Conservation (phyloP, 2,329 filamentous ascomycete genomes). For the Rasamsonia emersonii region DNA sequence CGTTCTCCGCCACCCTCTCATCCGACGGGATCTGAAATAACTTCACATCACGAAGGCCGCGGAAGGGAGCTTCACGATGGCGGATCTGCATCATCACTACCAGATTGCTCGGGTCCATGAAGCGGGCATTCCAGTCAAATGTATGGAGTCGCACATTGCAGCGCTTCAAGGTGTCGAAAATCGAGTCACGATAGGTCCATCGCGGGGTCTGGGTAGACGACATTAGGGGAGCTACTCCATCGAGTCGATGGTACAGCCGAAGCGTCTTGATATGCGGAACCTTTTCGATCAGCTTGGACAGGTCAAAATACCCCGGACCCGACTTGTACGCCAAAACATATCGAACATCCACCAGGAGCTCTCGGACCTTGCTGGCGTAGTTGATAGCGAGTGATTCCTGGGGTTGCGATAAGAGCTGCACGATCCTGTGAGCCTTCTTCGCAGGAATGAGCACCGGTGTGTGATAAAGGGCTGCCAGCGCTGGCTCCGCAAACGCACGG, state of each 20-base stretch:
- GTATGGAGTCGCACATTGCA: slow-evolving; percentile 37
- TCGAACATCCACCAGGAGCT: slow-evolving; percentile 60
- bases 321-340: slow-evolving; percentile 46
- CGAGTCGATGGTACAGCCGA: slow-evolving; percentile 56
- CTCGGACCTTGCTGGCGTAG: slow-evolving; percentile 63
- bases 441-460: slow-evolving; percentile 55
- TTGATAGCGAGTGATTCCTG: slow-evolving; percentile 46
- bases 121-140: slow-evolving; percentile 50
- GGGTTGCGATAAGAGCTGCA: slow-evolving; percentile 49
- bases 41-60: slow-evolving; percentile 23
- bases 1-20: slow-evolving; percentile 19
- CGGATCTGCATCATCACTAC: slow-evolving; percentile 42
- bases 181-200: slow-evolving; percentile 59
- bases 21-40: slow-evolving; percentile 27
- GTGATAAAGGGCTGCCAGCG: slow-evolving; percentile 62
- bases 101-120: slow-evolving; percentile 27
- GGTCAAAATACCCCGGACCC: slow-evolving; percentile 47
- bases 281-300: slow-evolving; percentile 51
- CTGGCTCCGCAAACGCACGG: slow-evolving; percentile 60
- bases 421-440: slow-evolving; percentile 39
- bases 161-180: slow-evolving; percentile 57
- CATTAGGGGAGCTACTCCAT: slow-evolving; percentile 12
- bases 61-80: slow-evolving; percentile 52
- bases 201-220: slow-evolving; percentile 29
- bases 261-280: slow-evolving; percentile 61